Base-by-base conservation (phyloP, 441 rosid species). In the Bruguiera hainesii region DNA sequence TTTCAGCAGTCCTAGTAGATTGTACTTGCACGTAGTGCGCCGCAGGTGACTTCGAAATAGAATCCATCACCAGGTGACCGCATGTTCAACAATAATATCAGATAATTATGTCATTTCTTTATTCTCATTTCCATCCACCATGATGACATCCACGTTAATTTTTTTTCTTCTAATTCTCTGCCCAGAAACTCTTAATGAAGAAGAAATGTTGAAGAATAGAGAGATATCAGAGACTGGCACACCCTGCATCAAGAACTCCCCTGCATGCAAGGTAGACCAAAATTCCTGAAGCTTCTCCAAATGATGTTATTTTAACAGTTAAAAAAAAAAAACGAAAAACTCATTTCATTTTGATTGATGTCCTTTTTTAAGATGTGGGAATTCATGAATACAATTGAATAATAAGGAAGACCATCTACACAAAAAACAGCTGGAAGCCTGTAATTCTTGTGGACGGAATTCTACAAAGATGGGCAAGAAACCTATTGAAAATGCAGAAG, bases 251-350 rank as follows among this genome's bases (percentile, higher is more conserved):
- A 15, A 50, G 42, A 60, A 33, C 56, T 49, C 68, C 68, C 57
- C 28, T 28, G 81, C 92, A 48, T 89, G 90, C 79, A 87, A 76
- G 66, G 84, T 79, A 60, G 84, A 82, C 94, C 92, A 86, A 67
- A 89, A 83, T 58, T 80, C 89, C 74, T 84, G 86, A 71, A 89
- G 88, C 63, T 63, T 81, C 70, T 83, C 83, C 71, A 89, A 64
- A 83, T 89, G 88, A 89, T 86, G 75, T 9, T 60, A 52, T 30
- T 21, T 39, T 37, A 3, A 20, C 8, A 52, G 15, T 2, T 25
- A 62, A 50, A 61, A 64, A 25, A 28, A 25, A 33, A 10, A 37
- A 51, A 4, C 0, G 18, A 1, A 58, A 31, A n/a, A 58, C 6
- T n/a, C 6, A 13, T 13, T 29, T 58, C n/a, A 29, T 4, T 18